A percentile compares a stretch with the other conserved stretches of the same genome.
These are phyloP conservation scores for Coprinellus aureogranulatus DNA, from an alignment of 768 basidiomycete genomes.

Conservation along the genomic window DNA sequence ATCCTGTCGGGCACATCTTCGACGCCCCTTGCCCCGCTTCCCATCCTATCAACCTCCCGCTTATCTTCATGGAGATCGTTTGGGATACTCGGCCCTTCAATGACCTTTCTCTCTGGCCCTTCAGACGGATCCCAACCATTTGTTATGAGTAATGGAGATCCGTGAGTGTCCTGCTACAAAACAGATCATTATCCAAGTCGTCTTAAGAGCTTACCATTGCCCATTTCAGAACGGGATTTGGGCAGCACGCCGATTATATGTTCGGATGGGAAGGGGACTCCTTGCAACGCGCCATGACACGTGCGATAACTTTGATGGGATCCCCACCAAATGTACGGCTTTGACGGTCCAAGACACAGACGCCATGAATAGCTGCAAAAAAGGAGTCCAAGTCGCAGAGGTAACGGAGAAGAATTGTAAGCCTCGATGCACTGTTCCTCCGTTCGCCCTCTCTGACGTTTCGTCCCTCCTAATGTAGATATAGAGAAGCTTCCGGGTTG, in stretches of 20 bases:
- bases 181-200: too few relatives aligned
- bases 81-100: conserved; percentile 16
- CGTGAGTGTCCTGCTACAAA: conserved; percentile 12
- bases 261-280: conserved; percentile 13
- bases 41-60: conserved; percentile 11
- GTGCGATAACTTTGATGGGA: conserved; percentile 5
- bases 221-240: conserved; percentile 5
- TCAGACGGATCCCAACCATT: conserved; percentile 11
- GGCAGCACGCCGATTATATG: conserved; percentile 11
- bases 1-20: conserved; percentile 7
- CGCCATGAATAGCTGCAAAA: conserved; percentile 6
- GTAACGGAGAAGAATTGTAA: conserved; percentile 6
- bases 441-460: too few relatives aligned
- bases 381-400: conserved; percentile 3
- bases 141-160: conserved; percentile 16
- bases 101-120: conserved; percentile 8
- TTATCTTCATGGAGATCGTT: conserved; percentile 14
- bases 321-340: conserved; percentile 5
- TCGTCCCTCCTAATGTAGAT: too few relatives aligned
- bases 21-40: conserved; percentile 4
- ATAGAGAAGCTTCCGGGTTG: conserved; percentile 10
- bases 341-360: conserved; percentile 9
- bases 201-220: not conserved
- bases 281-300: conserved; percentile 7
- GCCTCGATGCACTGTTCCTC: not conserved